Evolutionary conservation across 2,329 filamentous ascomycete genomes (phyloP), one percentile per base, ranked within the genome.

Genomic region (Claviceps pazoutovae): DNA sequence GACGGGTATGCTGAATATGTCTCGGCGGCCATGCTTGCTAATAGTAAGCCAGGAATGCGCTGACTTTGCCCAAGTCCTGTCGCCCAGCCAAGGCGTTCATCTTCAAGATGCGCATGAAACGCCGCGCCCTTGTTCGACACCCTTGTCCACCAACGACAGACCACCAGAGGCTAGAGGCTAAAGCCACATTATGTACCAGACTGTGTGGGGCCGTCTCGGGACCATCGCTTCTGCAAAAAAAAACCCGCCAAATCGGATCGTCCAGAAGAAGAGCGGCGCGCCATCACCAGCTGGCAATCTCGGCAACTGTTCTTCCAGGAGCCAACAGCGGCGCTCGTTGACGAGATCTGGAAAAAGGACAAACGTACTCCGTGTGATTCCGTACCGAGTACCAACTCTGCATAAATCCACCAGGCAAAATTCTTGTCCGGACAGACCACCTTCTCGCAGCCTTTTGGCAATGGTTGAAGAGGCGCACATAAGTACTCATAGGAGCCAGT

Each of bases 1-100:
- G 43, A 48, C 53, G 47, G 47, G 45, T 41, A 52, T 26, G 43
- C 26, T 42, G 46, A 38, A 45, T n/a, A 21, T 49, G 50, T 54
- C 50, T 52, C 45, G 48, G 46, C n/a, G 46, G 34, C 46, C 53
- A 54, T 52, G 53, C 50, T 48, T 41, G 44, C 48, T 53, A 21
- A 21, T 53, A 30, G 26, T 30, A 30, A 30, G 47, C 30, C 26
- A 48, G 41, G 41, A 43, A 43, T 43, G 19, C 14, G 41, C 41
- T 14, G 19, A 23, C 42, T 43, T 43, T 11, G 19, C 42, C 9
- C 30, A 34, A 34, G 9, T 43, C 42, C 13, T 23, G 42, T 43
- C 19, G 42, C 8, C 41, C 19, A 21, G 16, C 19, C 42, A 43
- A 34, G 30, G 19, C n/a, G 17, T 21, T 11, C 41, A 43, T 34